A percentile compares a stretch with the other conserved stretches of the same genome.
Evolutionary conservation across 2,329 filamentous ascomycete species (phyloP).

Genomic region (Biscogniauxia sp.): DNA sequence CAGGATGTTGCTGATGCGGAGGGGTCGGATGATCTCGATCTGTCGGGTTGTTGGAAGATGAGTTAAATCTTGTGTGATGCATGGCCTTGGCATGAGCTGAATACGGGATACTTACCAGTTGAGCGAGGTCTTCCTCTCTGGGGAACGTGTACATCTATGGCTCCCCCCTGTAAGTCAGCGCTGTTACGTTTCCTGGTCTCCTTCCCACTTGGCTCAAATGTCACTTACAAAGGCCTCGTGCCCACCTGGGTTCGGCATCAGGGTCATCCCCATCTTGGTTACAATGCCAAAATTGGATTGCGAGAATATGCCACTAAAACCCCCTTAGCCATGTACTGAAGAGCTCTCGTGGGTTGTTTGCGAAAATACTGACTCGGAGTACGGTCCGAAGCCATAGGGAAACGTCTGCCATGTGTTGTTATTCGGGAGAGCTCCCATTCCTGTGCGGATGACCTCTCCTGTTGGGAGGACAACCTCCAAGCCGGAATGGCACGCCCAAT

Average conservation of each 20-base stretch:
- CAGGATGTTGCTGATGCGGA: slow-evolving; percentile 38
- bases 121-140: slow-evolving; percentile 46
- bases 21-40: slow-evolving; percentile 47
- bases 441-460: slow-evolving; percentile 42
- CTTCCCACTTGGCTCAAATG: background rate
- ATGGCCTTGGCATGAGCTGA: background rate
- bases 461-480: slow-evolving; percentile 44
- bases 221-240: slow-evolving; percentile 39
- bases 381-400: slow-evolving; percentile 40
- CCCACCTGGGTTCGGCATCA: slow-evolving; percentile 52
- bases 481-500: slow-evolving; percentile 40
- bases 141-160: slow-evolving; percentile 43
- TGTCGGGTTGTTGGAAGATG: slow-evolving; percentile 7
- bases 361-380: slow-evolving; percentile 28
- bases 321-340: background rate
- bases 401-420: slow-evolving; percentile 43
- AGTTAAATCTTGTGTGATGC: too few relatives aligned
- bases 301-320: slow-evolving; percentile 42
- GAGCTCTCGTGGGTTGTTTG: background rate
- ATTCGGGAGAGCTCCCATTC: slow-evolving; percentile 37
- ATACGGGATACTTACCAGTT: slow-evolving; percentile 33
- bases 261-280: slow-evolving; percentile 50
- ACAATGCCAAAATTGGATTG: slow-evolving; percentile 51
- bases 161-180: background rate
- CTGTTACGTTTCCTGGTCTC: background rate